Evolutionary conservation across 2,329 filamentous ascomycete species (phyloP).

Genomic region (Colletotrichum caudatum): DNA sequence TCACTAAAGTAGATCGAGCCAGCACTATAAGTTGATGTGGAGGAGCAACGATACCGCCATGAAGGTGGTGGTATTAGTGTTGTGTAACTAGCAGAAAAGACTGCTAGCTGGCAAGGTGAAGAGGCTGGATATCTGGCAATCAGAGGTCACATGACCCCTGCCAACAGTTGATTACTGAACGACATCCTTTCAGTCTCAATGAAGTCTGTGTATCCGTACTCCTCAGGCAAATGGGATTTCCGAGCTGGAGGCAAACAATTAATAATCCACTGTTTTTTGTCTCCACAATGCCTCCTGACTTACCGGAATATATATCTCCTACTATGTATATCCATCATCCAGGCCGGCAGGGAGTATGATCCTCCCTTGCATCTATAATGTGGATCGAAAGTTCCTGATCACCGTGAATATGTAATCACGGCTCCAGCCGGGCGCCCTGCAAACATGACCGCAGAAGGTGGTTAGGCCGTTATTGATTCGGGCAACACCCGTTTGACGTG

Average conservation of each 20-base stretch:
- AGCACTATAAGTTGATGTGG: neutral
- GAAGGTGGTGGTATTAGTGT: too few relatives aligned
- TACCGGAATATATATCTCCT: neutral
- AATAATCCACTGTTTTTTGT: neutral
- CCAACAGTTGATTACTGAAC: neutral
- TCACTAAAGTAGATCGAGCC: neutral
- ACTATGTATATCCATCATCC: too few relatives aligned
- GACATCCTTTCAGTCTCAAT: too few relatives aligned
- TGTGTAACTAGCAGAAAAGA: too few relatives aligned
- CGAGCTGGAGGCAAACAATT: neutral
- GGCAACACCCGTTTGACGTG: neutral
- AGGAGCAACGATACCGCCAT: too few relatives aligned
- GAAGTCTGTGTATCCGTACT: too few relatives aligned
- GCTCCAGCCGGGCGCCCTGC: too few relatives aligned
- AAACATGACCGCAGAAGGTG: neutral
- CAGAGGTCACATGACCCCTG: too few relatives aligned
- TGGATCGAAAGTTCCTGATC: neutral
- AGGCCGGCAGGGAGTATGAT: neutral
- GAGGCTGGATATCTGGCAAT: too few relatives aligned
- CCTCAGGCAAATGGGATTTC: neutral
- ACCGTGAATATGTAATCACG: neutral
- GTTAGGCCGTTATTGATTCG: neutral
- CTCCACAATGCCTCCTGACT: neutral
- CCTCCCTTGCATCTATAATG: neutral
- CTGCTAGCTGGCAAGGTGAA: too few relatives aligned